These are phyloP conservation scores for Flaveria bidentis DNA, from an alignment of 129 eudicot genomes.

Conservation along the genomic window DNA sequence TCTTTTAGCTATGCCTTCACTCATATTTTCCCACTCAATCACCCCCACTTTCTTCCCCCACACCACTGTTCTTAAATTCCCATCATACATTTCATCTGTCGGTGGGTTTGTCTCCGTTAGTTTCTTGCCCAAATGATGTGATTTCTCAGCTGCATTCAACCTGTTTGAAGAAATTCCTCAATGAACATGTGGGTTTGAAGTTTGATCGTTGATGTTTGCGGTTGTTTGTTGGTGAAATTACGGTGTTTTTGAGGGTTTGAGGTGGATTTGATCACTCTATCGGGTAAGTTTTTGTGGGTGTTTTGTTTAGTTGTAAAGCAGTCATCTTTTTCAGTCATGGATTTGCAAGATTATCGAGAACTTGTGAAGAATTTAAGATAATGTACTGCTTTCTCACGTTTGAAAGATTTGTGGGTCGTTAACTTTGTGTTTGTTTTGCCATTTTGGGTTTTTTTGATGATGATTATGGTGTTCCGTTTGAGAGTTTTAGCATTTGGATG, in stretches of 20 bases:
- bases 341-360: constrained; percentile 2
- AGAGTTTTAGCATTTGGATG: neutral
- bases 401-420: neutral
- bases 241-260: neutral
- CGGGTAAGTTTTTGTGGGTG: constrained; percentile 15
- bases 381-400: neutral
- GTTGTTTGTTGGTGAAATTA: neutral
- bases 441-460: neutral
- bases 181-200: constrained; percentile 14
- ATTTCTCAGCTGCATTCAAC: constrained; percentile 13
- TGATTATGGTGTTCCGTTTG: neutral
- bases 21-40: constrained; percentile 22
- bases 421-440: neutral
- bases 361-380: neutral
- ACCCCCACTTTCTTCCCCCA: constrained; percentile 29
- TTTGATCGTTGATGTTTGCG: neutral
- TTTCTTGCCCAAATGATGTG: constrained; percentile 19
- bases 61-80: constrained; percentile 9
- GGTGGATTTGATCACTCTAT: neutral
- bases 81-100: constrained; percentile 25
- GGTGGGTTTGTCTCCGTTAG: constrained; percentile 14
- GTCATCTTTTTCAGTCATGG: neutral
- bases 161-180: constrained; percentile 27
- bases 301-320: no score
- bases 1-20: constrained; percentile 28